Evolutionary conservation across 768 basidiomycete species (phyloP), one percentile per base, ranked within the genome.

Genomic region (Termitomyces sp.): DNA sequence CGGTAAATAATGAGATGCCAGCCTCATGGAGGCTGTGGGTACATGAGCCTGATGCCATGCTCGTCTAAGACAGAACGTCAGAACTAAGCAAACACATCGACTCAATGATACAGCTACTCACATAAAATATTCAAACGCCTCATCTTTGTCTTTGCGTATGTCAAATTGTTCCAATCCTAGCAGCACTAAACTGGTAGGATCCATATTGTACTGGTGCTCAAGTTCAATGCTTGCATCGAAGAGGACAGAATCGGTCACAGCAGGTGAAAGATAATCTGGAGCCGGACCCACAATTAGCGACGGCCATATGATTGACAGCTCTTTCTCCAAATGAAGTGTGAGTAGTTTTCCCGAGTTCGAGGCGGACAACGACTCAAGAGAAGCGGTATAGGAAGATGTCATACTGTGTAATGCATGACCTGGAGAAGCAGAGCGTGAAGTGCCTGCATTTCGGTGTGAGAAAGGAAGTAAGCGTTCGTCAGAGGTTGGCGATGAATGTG

Each of bases 71-170:
- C 41, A 41, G 31, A 37, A 45, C 14, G 46, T 58, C 59, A 59
- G 52, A 49, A 45, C 45, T 23, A 21, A n/a, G 45, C 3, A 35
- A 38, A 37, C n/a, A 29, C 40, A 43, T 55, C 34, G 49, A 44
- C 14, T 46, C 53, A 14, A 44, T 3, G 5, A 58, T 45, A 47
- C 6, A 45, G 21, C 11, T 37, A 79, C 89, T 67, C 65, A 87
- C 90, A 90, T 69, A 62, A 91, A 89, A 62, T 80, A 90, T 72
- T 92, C 90, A 61, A 92, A 92, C 4, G 90, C 90, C 58, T 85
- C 86, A 43, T 88, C 86, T 57, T 80, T 83, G 49, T 90, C 82
- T 66, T 85, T 85, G 46, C 87, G 78, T 48, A 92, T 89, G 66
- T 92, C 90, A 47, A 81, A 80, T 40, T 86, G 66, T 62, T 92